phyloP scores from a whole-genome alignment of 192 early-diverging fungal species.

The Coemansia sp. region DNA sequence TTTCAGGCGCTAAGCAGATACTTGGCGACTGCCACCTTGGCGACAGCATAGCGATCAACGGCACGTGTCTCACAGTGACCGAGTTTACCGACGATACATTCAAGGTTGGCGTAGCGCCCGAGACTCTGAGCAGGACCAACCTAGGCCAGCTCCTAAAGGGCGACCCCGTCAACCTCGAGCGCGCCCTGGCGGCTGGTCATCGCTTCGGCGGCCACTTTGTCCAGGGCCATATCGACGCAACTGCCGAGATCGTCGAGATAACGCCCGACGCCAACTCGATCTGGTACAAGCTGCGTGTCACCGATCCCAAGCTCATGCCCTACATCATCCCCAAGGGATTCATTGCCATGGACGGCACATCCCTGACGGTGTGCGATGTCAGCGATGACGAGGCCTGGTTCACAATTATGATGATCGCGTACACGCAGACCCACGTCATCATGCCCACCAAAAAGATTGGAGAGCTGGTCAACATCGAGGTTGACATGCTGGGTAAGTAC shows the following conservation, averaged over 20 bases:
- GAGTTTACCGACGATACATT: constrained; percentile 82
- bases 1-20: constrained; percentile 71
- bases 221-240: constrained; percentile 93
- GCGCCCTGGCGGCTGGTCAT: constrained; percentile 84
- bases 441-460: constrained; percentile 76
- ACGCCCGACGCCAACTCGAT: constrained; percentile 90
- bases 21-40: constrained; percentile 87
- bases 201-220: constrained; percentile 98
- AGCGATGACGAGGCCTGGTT: constrained; percentile 76
- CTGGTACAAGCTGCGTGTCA: constrained; percentile 71
- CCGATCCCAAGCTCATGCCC: constrained; percentile 62
- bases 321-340: constrained; percentile 98
- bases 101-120: constrained; percentile 93
- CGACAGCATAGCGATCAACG: constrained; percentile 94
- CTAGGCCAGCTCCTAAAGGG: constrained; percentile 78
- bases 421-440: constrained; percentile 86
- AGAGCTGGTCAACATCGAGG: constrained; percentile 90
- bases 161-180: constrained; percentile 88
- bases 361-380: constrained; percentile 91
- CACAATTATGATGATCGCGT: constrained; percentile 94
- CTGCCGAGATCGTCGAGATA: constrained; percentile 72
- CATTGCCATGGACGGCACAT: constrained; percentile 92
- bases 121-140: constrained; percentile 93
- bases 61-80: constrained; percentile 96
- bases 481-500: constrained; percentile 98